Evolutionary conservation across 2,329 filamentous ascomycete species (phyloP).

Genomic region (Fusarium sp.): DNA sequence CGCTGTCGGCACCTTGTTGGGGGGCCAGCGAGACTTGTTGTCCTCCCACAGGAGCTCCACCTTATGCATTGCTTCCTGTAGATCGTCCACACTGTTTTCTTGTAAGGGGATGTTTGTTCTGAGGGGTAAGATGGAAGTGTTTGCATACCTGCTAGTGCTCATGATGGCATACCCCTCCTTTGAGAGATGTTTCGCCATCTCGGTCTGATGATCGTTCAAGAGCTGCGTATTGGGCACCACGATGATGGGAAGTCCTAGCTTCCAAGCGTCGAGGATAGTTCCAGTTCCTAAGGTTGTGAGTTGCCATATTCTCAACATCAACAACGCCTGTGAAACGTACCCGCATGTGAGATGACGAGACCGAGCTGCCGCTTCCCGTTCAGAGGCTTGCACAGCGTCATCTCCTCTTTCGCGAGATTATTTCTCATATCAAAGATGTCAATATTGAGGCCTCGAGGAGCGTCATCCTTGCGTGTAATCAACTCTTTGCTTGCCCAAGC

Average conservation of each 20-base stretch:
- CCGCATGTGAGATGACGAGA: slow-evolving; percentile 89
- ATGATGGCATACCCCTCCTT: slow-evolving; percentile 81
- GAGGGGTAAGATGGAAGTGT: background rate
- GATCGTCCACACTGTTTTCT: slow-evolving; percentile 44
- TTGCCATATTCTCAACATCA: background rate
- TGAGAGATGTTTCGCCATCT: slow-evolving; percentile 83
- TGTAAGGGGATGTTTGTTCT: background rate
- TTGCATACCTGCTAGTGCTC: slow-evolving; percentile 72
- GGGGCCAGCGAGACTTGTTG: slow-evolving; percentile 51
- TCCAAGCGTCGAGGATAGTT: slow-evolving; percentile 85
- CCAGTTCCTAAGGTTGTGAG: slow-evolving; percentile 76
- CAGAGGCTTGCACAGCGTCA: slow-evolving; percentile 64
- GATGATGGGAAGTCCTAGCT: slow-evolving; percentile 80
- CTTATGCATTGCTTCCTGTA: slow-evolving; percentile 54
- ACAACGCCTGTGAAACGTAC: slow-evolving; percentile 59
- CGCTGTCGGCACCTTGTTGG: slow-evolving; percentile 42
- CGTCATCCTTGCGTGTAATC: slow-evolving; percentile 28
- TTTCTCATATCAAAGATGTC: slow-evolving; percentile 49
- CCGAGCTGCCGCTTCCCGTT: slow-evolving; percentile 68
- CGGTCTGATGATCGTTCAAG: slow-evolving; percentile 90
- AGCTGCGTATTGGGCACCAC: slow-evolving; percentile 88
- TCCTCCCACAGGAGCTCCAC: slow-evolving; percentile 51
- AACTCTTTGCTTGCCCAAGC: slow-evolving; percentile 46
- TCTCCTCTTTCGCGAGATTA: slow-evolving; percentile 57
- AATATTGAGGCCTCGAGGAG: slow-evolving; percentile 43